Percentiles rank a stretch among this genome's conserved stretches.
Evolutionary conservation across 768 basidiomycete species (phyloP).

Genomic region (Galerina marginata): DNA sequence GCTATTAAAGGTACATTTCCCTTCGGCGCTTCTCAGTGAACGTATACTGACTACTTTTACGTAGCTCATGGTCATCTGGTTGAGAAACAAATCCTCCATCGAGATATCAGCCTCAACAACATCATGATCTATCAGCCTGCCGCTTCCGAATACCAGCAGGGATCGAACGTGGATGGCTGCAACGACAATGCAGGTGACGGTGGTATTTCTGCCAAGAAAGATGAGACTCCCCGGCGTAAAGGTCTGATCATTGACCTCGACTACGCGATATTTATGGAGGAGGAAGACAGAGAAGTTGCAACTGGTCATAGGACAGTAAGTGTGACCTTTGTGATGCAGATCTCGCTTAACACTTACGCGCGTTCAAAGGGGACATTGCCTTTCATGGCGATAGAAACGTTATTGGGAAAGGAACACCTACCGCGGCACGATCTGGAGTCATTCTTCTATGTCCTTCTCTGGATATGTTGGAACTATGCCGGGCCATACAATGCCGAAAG

Average conservation of each 20-base stretch:
- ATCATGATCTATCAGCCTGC: constrained; percentile 17
- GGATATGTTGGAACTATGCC: background rate
- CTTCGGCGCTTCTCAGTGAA: too few species aligned
- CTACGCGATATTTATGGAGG: background rate
- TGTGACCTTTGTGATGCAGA: too few species aligned
- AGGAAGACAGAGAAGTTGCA: background rate
- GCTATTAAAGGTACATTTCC: constrained; percentile 2
- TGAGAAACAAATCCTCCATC: constrained; percentile 23
- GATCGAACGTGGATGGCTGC: background rate
- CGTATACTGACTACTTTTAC: background rate
- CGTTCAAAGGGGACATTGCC: background rate
- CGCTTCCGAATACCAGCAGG: background rate
- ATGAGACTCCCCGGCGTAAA: background rate
- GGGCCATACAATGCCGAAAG: background rate
- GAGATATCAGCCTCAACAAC: constrained; percentile 30
- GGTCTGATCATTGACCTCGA: background rate
- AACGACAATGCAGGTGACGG: background rate
- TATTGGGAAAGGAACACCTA: background rate
- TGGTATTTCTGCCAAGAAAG: too few species aligned
- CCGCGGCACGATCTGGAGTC: background rate
- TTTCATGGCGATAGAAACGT: background rate
- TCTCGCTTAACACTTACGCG: too few species aligned
- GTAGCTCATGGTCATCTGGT: constrained; percentile 1
- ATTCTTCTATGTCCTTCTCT: background rate
- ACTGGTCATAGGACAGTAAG: background rate